Conservation (phyloP, 1,284 basidiomycete genomes). For the Xanthoconium separans region DNA sequence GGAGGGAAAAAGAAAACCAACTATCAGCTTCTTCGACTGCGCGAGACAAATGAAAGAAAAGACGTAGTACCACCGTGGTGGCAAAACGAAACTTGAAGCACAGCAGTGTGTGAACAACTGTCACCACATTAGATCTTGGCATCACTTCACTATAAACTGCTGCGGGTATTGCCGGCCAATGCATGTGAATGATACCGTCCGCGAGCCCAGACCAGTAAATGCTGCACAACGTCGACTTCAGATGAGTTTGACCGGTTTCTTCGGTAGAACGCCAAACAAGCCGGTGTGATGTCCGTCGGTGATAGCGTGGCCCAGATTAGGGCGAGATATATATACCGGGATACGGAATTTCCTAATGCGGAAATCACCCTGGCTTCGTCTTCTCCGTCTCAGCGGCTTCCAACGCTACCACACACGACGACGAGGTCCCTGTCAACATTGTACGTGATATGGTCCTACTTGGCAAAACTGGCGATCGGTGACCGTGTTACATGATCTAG, state of each 20-base stretch:
- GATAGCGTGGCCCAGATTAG: not conserved
- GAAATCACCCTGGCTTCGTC: not conserved
- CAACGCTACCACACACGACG: constrained; percentile 5
- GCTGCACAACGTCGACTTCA: too few relatives aligned
- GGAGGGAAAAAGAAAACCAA: too few relatives aligned
- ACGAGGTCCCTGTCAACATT: not conserved
- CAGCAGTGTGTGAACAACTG: not conserved
- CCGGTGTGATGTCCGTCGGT: not conserved
- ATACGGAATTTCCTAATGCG: constrained; percentile 12
- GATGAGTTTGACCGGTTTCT: too few relatives aligned
- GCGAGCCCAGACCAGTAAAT: not conserved
- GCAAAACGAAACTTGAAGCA: not conserved
- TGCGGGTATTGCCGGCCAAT: not conserved
- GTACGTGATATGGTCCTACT: constrained; percentile 12
- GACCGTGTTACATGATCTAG: constrained; percentile 9
- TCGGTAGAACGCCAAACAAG: not conserved
- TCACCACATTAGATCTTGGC: constrained; percentile 3
- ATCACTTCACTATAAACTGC: not conserved
- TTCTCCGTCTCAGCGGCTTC: not conserved
- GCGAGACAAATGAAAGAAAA: not conserved
- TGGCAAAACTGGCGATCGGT: not conserved
- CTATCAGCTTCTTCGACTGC: too few relatives aligned
- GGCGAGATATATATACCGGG: not conserved
- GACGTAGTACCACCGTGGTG: not conserved
- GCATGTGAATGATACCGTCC: not conserved